Base-by-base conservation (phyloP, 805 yeast species). In the Ogataea populi-albae region DNA sequence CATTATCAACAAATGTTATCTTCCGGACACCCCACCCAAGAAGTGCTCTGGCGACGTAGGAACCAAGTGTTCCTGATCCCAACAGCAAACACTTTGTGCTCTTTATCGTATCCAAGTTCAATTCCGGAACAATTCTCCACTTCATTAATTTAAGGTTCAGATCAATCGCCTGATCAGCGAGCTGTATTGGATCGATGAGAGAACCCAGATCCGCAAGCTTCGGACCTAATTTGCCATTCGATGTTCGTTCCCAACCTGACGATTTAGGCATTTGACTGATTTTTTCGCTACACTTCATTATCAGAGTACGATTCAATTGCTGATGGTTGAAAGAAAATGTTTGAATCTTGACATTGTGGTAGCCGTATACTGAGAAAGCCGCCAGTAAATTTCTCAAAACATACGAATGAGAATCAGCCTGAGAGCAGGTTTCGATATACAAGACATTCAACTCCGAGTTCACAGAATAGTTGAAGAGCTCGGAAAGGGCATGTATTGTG, bases 11-110 rank as follows among this genome's bases (percentile, higher is more conserved):
- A 60, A 93, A 79, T 0, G 96, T 83, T 14, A 93, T 81, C 23
- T 77, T 68, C 30, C 86, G 65, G 1, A 89, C 89, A 3, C 98
- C 98, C 98, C 98, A 93, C 1, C 95, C 98, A 58, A 93, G 57
- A 19, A 93, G 62, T 0, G 85, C 82, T 37, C 99, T 69, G 0
- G 94, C 74, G 5, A 93, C 91, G 52, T 91, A 91, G 40, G 94
- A 82, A 0, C 98, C 99, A 6, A 94, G 68, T 3, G 99, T 93
- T 5, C 99, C 99, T 0, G 98, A 85, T 0, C 99, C 99, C n/a
- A 93, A 69, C 11, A 93, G 64, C 27, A 93, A 61, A 24, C 89
- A 82, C 45, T 72, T 81, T 8, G 81, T 73, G 12, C 60, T 40
- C 45, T 76, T 73, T 16, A 93, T 66, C 2, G 62, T 54, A 5